Evolutionary conservation across 208 protist species (phyloP), one percentile per base, ranked within the genome.

Genomic region (Kentomonas sorsogonicus): DNA sequence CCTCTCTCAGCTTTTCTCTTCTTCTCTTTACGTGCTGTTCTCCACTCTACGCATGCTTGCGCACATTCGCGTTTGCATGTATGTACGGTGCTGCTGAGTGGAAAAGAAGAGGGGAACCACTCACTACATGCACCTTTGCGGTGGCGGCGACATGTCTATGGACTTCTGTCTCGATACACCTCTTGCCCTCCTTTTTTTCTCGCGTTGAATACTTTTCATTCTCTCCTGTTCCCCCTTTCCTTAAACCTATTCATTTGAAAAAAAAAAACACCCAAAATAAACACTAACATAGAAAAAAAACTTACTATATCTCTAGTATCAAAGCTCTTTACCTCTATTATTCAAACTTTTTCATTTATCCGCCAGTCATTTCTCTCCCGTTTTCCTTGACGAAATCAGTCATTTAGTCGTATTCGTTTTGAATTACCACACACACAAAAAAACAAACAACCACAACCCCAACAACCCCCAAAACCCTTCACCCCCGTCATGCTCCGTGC

Each of bases 401-500:
- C 26, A 26, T 57, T 5, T 64, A 30, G 33, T 5, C 10, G 16
- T 27, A n/a, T n/a, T n/a, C n/a, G n/a, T n/a, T n/a, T n/a, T n/a
- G n/a, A n/a, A 41, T 16, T 16, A 18, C 16, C 38, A 41, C 13
- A 7, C 16, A 34, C 43, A 20, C 43, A 54, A 13, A 34, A 6
- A 54, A 54, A 54, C 43, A 20, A 25, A 54, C 16, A 34, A 7
- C 20, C 7, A 7, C 20, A 25, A 6, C 48, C 48, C 29, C 48
- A 6, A 7, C 11, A 25, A 31, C 48, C 27, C 25, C 16, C 16
- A 7, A 31, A 9, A 31, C 11, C 16, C 30, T 54, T 54, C 31
- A 54, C 29, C 30, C 16, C 29, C 48, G 6, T 31, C 2, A 93
- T 93, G 83, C 69, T 90, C 51, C 80, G 77, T 61, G 76, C 63